Conservation (phyloP, 768 basidiomycete species). For the Xerocomus potaroensis region DNA sequence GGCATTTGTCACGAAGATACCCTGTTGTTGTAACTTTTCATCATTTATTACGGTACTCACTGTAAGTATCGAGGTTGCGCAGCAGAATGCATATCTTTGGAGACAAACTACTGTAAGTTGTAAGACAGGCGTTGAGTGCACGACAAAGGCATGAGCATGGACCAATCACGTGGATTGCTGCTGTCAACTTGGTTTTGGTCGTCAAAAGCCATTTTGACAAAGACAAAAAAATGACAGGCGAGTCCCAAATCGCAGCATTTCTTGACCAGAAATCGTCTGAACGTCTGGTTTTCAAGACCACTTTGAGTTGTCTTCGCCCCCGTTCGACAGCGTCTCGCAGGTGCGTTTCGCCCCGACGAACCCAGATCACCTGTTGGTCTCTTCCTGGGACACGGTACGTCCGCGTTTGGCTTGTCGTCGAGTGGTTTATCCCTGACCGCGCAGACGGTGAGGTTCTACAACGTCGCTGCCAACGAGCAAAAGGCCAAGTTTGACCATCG, state of each 20-base stretch:
- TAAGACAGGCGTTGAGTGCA: no score
- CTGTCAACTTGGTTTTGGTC: no score
- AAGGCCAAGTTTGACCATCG: conserved; percentile 85
- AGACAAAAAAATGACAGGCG: conserved; percentile 20
- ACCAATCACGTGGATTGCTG: no score
- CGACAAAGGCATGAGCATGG: no score
- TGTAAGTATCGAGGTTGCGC: conserved; percentile 31
- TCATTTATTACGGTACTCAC: conserved; percentile 23
- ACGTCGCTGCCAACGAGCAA: conserved; percentile 53
- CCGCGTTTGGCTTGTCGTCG: no score
- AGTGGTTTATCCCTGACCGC: no score
- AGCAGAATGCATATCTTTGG: conserved; percentile 35
- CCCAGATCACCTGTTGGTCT: conserved; percentile 74
- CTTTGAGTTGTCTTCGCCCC: conserved; percentile 56
- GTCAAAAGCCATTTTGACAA: background rate
- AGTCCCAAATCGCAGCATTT: background rate
- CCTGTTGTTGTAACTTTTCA: conserved; percentile 32
- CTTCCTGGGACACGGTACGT: conserved; percentile 83
- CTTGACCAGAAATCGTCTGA: no score
- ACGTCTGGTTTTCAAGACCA: conserved; percentile 33
- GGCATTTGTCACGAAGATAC: conserved; percentile 33
- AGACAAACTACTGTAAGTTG: conserved; percentile 11
- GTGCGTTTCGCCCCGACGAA: conserved; percentile 78
- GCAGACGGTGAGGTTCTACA: conserved; percentile 62
- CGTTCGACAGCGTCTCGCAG: conserved; percentile 81